Percentiles rank a stretch among this genome's conserved stretches.
These are phyloP conservation scores for Microcera coccophila DNA, from an alignment of 2,329 filamentous ascomycete genomes.

Conservation along the genomic window DNA sequence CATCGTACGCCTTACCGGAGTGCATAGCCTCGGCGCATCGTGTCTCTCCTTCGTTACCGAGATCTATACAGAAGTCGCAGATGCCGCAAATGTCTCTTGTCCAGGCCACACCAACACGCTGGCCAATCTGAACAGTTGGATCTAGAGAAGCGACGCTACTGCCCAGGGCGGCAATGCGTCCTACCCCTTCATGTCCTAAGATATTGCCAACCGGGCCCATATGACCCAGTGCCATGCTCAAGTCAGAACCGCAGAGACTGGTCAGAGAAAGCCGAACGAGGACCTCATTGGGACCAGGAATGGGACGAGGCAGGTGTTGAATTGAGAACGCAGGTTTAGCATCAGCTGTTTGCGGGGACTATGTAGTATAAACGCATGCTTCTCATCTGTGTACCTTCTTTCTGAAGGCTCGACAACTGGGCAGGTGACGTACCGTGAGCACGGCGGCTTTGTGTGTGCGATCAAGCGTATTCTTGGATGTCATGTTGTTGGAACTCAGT, in stretches of 20 bases:
- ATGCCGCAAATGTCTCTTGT: constrained; percentile 33
- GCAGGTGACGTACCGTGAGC: constrained; percentile 7
- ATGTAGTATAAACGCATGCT: background rate
- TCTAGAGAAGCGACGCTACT: constrained; percentile 26
- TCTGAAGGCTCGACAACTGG: background rate
- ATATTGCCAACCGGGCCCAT: constrained; percentile 34
- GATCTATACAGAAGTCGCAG: constrained; percentile 32
- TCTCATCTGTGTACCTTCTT: background rate
- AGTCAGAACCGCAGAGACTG: constrained; percentile 39
- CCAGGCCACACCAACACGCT: constrained; percentile 40
- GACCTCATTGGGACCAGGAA: constrained; percentile 21
- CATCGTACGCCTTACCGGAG: constrained; percentile 33
- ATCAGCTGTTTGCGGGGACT: constrained; percentile 11
- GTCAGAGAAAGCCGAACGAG: constrained; percentile 35
- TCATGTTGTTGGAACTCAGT: constrained; percentile 2
- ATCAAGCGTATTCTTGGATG: too few relatives aligned
- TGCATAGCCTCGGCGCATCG: constrained; percentile 33
- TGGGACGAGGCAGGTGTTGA: constrained; percentile 7
- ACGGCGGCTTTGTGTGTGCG: constrained; percentile 14
- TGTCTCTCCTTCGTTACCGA: constrained; percentile 32
- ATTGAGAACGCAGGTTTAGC: constrained; percentile 11
- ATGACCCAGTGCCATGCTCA: constrained; percentile 35
- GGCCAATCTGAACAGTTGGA: constrained; percentile 25
- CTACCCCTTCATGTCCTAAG: constrained; percentile 45
- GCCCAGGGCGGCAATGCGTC: constrained; percentile 36